Evolutionary conservation across 106 monocot genomes (phyloP).

Genomic region (Dendrobium officinale): DNA sequence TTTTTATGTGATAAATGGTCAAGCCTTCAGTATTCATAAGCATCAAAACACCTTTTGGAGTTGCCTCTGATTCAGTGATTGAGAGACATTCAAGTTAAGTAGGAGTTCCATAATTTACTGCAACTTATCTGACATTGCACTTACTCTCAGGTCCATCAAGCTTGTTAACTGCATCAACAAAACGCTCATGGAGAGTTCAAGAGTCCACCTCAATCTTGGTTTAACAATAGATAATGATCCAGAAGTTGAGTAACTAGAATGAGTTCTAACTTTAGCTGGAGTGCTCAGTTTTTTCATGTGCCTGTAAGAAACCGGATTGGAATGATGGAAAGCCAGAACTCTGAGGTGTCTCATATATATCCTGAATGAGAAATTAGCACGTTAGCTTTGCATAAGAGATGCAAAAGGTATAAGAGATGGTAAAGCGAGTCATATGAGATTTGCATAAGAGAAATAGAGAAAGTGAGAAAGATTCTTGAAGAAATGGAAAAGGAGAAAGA

Average conservation of each 20-base stretch:
- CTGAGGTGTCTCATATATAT: slow-evolving; percentile 66
- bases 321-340: slow-evolving; percentile 16
- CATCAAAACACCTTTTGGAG: slow-evolving; percentile 87
- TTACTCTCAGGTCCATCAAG: slow-evolving; percentile 92
- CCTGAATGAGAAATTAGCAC: slow-evolving; percentile 28
- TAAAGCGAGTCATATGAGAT: no score
- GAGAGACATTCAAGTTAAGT: neutral
- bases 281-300: slow-evolving; percentile 11
- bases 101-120: neutral
- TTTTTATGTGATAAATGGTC: slow-evolving; percentile 93
- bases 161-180: slow-evolving; percentile 82
- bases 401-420: neutral
- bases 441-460: no score
- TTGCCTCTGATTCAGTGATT: slow-evolving; percentile 54
- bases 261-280: slow-evolving; percentile 22
- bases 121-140: neutral
- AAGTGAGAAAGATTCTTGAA: neutral
- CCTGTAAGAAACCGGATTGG: slow-evolving; percentile 17
- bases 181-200: slow-evolving; percentile 86
- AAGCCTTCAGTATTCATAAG: slow-evolving; percentile 89
- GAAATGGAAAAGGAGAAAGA: neutral
- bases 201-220: slow-evolving; percentile 80
- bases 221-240: slow-evolving; percentile 29
- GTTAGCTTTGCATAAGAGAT: neutral
- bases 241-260: slow-evolving; percentile 25